These are phyloP conservation scores for Saraca asoca DNA, from an alignment of 331 rosid genomes.

Conservation along the genomic window DNA sequence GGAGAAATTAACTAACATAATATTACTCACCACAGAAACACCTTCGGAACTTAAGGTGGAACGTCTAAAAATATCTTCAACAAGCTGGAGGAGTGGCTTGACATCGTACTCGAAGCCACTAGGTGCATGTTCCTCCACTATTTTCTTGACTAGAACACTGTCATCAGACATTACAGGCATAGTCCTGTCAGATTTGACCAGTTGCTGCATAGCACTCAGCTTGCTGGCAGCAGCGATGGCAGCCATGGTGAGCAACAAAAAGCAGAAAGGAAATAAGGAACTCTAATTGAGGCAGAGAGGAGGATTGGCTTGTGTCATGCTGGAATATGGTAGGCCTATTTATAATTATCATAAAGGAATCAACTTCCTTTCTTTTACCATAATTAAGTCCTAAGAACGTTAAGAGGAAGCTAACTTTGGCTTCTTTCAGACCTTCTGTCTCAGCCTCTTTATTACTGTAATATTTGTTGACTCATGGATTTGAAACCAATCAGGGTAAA, in stretches of 20 bases:
- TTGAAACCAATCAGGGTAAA: too few species aligned
- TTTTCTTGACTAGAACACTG: conserved; percentile 44
- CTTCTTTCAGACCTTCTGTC: conserved; percentile 30
- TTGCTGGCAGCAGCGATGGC: conserved; percentile 16
- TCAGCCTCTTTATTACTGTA: conserved; percentile 22
- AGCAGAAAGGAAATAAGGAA: conserved; percentile 7
- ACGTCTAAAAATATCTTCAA: conserved; percentile 52
- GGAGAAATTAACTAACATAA: background rate
- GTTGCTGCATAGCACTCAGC: conserved; percentile 44
- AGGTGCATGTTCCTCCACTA: conserved; percentile 48
- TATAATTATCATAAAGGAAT: conserved; percentile 48
- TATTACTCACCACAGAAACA: conserved; percentile 34
- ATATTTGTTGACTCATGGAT: background rate
- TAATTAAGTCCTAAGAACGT: conserved; percentile 31
- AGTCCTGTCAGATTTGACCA: conserved; percentile 32
- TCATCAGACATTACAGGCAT: conserved; percentile 45
- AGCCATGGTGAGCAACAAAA: conserved; percentile 34
- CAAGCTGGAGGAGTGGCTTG: conserved; percentile 53
- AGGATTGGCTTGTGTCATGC: conserved; percentile 16
- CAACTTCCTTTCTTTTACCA: conserved; percentile 54
- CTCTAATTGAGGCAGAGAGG: conserved; percentile 22
- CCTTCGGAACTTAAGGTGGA: conserved; percentile 35
- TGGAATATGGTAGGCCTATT: conserved; percentile 20
- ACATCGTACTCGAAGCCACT: conserved; percentile 48
- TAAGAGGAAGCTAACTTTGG: conserved; percentile 29